Base-by-base conservation (phyloP, 495 filamentous ascomycete species). In the Annulohypoxylon bovei region DNA sequence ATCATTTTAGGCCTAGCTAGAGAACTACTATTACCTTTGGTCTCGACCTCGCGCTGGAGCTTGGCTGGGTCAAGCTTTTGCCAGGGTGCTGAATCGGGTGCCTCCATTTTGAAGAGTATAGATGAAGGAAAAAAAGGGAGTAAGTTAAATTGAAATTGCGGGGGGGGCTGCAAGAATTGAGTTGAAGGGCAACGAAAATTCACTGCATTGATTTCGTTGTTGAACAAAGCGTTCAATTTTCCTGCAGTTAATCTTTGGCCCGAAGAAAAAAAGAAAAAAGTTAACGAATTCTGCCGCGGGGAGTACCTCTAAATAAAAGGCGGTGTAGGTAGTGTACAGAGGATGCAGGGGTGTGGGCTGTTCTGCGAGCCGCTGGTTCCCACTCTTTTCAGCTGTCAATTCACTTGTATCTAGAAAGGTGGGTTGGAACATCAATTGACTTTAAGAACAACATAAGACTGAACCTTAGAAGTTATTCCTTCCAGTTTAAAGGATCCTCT, bases 241-340 rank as follows among this genome's bases (percentile, higher is more conserved):
- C 5, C 3, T 32, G 11, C 5, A 35, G 14, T 27, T 9, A 22
- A 27, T 56, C 27, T 32, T 14, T 32, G 62, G 33, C 39, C 37
- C 28, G 46, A 42, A 55, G 32, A 55, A 68, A 47, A 58, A 50
- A 58, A 37, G 20, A 18, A 35, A 28, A 12, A 42, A 9, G 30
- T 22, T 40, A 14, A 46, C 11, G 9, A 61, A 62, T 73, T 73
- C 71, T 73, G 71, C 71, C 71, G 66, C 66, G 70, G 66, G 62
- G 67, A 66, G 33, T 54, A 52, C 25, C 6, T 25, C 23, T 11
- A 23, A 39, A 62, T 32, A 52, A 62, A 46, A 53, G 56, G 63
- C 68, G 63, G 68, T 71, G 63, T 67, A 23, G 3, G 3, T 28
- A 35, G 30, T 22, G 30, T n/a, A 54, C 27, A 9, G 23, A 6